A percentile compares a stretch with the other conserved stretches of the same genome.
Evolutionary conservation across 1,284 basidiomycete species (phyloP).

Genomic region (Heliocybe sulcata): DNA sequence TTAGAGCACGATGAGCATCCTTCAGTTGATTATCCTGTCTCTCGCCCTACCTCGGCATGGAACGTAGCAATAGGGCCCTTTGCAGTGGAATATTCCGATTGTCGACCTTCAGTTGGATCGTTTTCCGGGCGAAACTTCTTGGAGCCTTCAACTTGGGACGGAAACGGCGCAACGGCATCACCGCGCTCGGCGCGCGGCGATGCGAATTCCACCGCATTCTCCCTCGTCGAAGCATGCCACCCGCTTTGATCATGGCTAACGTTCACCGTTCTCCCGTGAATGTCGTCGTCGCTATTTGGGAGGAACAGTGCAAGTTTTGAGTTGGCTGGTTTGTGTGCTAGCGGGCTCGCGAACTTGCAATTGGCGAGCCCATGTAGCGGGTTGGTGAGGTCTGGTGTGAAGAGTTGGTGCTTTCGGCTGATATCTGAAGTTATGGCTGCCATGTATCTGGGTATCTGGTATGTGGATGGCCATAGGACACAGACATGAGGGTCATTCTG

Average conservation of each 20-base stretch:
- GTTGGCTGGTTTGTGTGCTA: not conserved
- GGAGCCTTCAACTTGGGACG: not conserved
- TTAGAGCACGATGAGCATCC: not conserved
- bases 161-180: not conserved
- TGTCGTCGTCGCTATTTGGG: not conserved
- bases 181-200: not conserved
- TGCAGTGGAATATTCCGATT: too few relatives aligned
- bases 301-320: not conserved
- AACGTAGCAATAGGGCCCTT: not conserved
- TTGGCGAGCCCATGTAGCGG: not conserved
- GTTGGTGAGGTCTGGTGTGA: not conserved
- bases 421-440: not conserved
- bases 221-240: not conserved
- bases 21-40: not conserved
- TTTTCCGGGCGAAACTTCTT: too few relatives aligned
- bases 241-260: not conserved
- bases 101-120: too few relatives aligned
- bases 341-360: not conserved
- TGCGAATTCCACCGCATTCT: not conserved
- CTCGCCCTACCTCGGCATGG: not conserved
- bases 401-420: not conserved
- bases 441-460: not conserved
- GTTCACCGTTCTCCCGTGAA: not conserved
- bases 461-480: not conserved
- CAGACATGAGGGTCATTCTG: too few relatives aligned